Evolutionary conservation across 2,329 filamentous ascomycete species (phyloP), one percentile per base, ranked within the genome.

Genomic region (Coniella lustricola): DNA sequence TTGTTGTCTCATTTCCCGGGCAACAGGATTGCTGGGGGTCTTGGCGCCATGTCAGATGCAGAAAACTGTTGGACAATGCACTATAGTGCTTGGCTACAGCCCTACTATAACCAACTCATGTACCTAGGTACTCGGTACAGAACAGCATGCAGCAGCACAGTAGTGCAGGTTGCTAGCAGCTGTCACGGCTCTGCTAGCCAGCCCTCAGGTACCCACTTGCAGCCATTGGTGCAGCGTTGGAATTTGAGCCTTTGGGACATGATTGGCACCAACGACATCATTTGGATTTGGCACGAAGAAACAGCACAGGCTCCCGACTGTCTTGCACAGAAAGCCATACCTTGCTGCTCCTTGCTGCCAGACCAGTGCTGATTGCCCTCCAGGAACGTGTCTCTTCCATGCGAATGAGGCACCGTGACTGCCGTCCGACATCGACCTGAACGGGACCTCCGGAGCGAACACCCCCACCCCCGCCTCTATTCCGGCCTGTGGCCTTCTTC

Each of bases 1-100:
- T 44, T 50, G 50, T 50, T 52, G 48, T 52, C 46, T 49, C 33
- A 40, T 52, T 50, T 47, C 50, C 18, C 12, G 33, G 36, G 50
- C 50, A 52, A 52, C 50, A 33, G 40, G 29, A n/a, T 41, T 44
- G 13, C 38, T 16, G 21, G 46, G 29, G 17, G 38, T 13, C 7
- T 17, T 33, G 10, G 35, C 13, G 22, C 25, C 21, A 25, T 21
- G 13, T 29, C 35, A 22, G 22, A 18, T 21, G 20, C 25, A n/a
- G 18, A 5, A 25, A 13, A 29, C n/a, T n/a, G n/a, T n/a, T n/a
- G n/a, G n/a, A n/a, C n/a, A n/a, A n/a, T n/a, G n/a, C n/a, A 29
- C 33, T 3, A 20, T 13, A 43, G 21, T 20, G n/a, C n/a, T n/a
- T n/a, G 25, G n/a, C 22, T 37, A 14, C 41, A 35, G 41, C 41